Percentiles rank a stretch among this genome's conserved stretches.
These are phyloP conservation scores for grape (Vitis vinifera) DNA, from an alignment of 164 flowering plant genomes.

Conservation along the genomic window DNA sequence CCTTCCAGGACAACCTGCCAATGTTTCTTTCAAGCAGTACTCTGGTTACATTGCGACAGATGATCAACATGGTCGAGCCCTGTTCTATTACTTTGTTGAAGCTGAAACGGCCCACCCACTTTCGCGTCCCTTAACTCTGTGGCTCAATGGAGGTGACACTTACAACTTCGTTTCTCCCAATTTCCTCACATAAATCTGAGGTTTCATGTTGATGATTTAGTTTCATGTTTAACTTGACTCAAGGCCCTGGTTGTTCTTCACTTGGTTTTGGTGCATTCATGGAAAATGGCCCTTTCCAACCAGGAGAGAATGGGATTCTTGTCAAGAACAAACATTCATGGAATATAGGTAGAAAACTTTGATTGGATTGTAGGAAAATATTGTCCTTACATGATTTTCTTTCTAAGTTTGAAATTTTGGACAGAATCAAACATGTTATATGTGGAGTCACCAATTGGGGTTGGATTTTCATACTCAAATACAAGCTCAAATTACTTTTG, in stretches of 20 bases:
- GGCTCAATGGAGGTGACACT: slow-evolving; percentile 51
- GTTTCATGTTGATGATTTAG: too few relatives aligned
- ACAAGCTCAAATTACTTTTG: slow-evolving; percentile 39
- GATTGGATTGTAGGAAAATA: not conserved
- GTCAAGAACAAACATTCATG: slow-evolving; percentile 40
- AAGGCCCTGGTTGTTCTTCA: slow-evolving; percentile 57
- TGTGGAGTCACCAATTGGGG: slow-evolving; percentile 50
- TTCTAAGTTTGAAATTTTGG: not conserved
- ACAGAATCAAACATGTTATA: slow-evolving; percentile 48
- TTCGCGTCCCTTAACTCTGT: slow-evolving; percentile 41
- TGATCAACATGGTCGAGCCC: slow-evolving; percentile 32
- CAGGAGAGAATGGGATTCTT: slow-evolving; percentile 25
- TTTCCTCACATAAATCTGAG: not conserved
- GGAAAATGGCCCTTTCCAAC: slow-evolving; percentile 50
- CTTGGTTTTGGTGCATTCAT: slow-evolving; percentile 52
- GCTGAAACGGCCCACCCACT: slow-evolving; percentile 28
- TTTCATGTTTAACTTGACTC: not conserved
- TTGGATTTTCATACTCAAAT: slow-evolving; percentile 55
- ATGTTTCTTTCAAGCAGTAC: slow-evolving; percentile 35
- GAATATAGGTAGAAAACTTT: slow-evolving; percentile 30
- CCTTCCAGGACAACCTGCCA: slow-evolving; percentile 40
- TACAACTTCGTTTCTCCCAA: not conserved
- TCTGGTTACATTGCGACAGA: slow-evolving; percentile 43
- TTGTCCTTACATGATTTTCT: not conserved
- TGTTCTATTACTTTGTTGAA: slow-evolving; percentile 50